Base-by-base conservation (phyloP, 768 basidiomycete genomes). In the Agrocybe chaxingu region DNA sequence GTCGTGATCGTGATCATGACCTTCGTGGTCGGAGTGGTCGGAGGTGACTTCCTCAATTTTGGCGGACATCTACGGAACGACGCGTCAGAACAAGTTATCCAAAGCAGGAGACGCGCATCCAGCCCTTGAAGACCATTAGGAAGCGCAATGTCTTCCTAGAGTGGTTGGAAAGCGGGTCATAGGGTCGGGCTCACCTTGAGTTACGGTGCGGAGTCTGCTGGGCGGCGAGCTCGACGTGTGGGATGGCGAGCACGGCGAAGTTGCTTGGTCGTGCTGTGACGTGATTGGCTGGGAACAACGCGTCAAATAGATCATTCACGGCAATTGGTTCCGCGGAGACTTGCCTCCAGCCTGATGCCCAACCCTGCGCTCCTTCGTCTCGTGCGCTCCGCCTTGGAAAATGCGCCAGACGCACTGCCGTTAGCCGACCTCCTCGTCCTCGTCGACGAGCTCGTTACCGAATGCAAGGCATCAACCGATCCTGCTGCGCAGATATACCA, bases 41-140 rank as follows among this genome's bases (percentile, higher is more conserved):
- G 89, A 91, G 56, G 67, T 64, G 57, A 92, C 71, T 76, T 93
- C 91, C 71, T 93, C 91, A 62, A 91, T 89, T 62, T 84, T 83
- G 47, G 87, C 85, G 54, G 85, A 85, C 88, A 89, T 89, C 85
- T 80, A 50, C 51, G 40, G 37, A 33, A 16, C 12, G 54, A 56
- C 57, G 63, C 61, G 64, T 70, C 57, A 65, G 63, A 52, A 37
- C 33, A 60, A 40, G 56, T 54, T 66, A 74, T 73, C 74, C 47
- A 50, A 50, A 42, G 47, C 39, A 31, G 49, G 48, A 24, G 31
- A 36, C 44, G 48, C 39, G 47, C 67, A 76, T 75, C 74, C 74
- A 76, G 45, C 52, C 50, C 31, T 56, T 48, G 19, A 8, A 37
- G 49, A 43, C 43, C 32, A 31, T 29, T 8, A 39, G 40, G 18